Conservation (phyloP, 2,329 filamentous ascomycete genomes). For the Fusarium chuoi region DNA sequence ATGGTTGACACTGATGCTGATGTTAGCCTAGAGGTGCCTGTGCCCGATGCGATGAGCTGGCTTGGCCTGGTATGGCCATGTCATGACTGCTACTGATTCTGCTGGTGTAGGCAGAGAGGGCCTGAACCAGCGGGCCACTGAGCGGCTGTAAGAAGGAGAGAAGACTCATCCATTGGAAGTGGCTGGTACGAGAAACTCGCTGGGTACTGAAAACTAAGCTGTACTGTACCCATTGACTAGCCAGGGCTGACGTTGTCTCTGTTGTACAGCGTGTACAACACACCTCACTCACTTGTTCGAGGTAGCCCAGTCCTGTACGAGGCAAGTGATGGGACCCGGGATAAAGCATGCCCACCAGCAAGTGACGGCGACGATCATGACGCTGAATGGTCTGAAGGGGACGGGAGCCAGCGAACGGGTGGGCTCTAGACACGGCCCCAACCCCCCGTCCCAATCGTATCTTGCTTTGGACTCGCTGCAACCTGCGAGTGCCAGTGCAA, state of each 20-base stretch:
- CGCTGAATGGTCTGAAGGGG: slow-evolving; percentile 30
- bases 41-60: slow-evolving; percentile 33
- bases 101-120: slow-evolving; percentile 4
- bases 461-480: slow-evolving; percentile 24
- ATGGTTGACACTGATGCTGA: slow-evolving; percentile 26
- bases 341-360: slow-evolving; percentile 34
- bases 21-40: slow-evolving; percentile 8
- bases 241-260: slow-evolving; percentile 22
- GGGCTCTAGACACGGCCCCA: slow-evolving; percentile 38
- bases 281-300: slow-evolving; percentile 22
- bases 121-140: slow-evolving; percentile 23
- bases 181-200: slow-evolving; percentile 16
- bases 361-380: slow-evolving; percentile 42
- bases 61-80: slow-evolving; percentile 1
- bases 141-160: slow-evolving; percentile 16
- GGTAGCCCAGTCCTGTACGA: slow-evolving; percentile 13
- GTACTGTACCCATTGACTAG: background rate
- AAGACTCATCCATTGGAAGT: background rate
- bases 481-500: slow-evolving; percentile 10
- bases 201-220: background rate
- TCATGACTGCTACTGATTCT: background rate
- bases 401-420: slow-evolving; percentile 42
- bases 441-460: slow-evolving; percentile 18
- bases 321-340: slow-evolving; percentile 24
- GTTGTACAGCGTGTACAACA: slow-evolving; percentile 24